Evolutionary conservation across 1,284 basidiomycete genomes (phyloP), one percentile per base, ranked within the genome.

Genomic region (Austroboletus novae-zelandiae): DNA sequence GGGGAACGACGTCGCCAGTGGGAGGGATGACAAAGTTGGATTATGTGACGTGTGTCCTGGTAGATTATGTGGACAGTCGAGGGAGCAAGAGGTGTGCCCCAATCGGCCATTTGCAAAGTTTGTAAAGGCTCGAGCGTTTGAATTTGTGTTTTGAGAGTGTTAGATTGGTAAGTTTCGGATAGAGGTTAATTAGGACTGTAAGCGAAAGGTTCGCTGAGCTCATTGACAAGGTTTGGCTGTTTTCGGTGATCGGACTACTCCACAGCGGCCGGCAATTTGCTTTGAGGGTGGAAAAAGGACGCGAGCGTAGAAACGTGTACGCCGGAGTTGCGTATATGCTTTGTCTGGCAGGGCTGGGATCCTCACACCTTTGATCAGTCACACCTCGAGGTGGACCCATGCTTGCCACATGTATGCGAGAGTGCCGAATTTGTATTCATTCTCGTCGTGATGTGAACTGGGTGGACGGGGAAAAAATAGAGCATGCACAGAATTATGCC

Each of bases 311-410:
- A 35, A 58, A 56, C 60, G 64, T 61, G 62, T 60, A 58, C 55
- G 45, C 46, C 56, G 47, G 61, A 65, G 51, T 65, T 61, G 54
- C 56, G 41, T 57, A 48, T 55, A 34, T 30, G 52, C 42, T 43
- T 32, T 40, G 47, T 51, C 34, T 45, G 40, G 7, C 47, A 47
- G 54, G 52, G 49, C 43, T 65, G 56, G 47, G 60, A 67, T 62
- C 59, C 63, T 64, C 66, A 57, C 37, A 36, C 45, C 54, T 67
- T 54, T 1, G 51, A 68, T 70, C 66, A 64, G 59, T 70, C 64
- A 70, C 63, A 46, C 66, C 64, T 69, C 64, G 66, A 68, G 64
- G 66, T 56, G 56, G 64, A 58, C 47, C 65, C 64, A 60, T 69
- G 64, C 56, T 58, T 55, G 50, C 62, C 67, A 66, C 67, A 67